Evolutionary conservation across 2,329 filamentous ascomycete species (phyloP), one percentile per base, ranked within the genome.

Genomic region (Myotisia sp.): DNA sequence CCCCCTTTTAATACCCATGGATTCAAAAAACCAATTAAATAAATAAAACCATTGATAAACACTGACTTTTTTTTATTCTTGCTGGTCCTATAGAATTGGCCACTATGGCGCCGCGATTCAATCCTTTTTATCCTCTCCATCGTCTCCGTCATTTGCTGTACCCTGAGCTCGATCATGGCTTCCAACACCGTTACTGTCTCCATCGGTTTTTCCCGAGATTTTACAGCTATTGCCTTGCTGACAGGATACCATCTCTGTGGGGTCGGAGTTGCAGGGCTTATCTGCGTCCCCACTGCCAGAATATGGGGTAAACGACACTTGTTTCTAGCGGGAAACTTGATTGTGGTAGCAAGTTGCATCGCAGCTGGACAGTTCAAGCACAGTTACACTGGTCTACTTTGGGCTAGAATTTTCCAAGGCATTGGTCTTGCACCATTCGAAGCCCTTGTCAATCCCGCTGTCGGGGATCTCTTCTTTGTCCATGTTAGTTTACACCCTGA

Each of bases 251-350:
- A 84, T 54, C 68, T 94, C 13, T 71, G 86, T 18, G 87, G 84
- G 13, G 80, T 84, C 2, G 85, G 83, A 7, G 63, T 84, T 9
- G 79, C 79, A 1, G 85, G 82, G 33, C 74, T 90, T 54, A 67
- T 94, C 43, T 86, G 86, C 56, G 85, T 94, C 2, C 82, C 87
- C 0, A 82, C 79, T 1, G 84, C 82, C 13, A 74, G 86, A 37
- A 78, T 94, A 42, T 94, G 83, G 81, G 87, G 87, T 24, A 94
- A 93, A 58, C 71, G 86, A 26, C 87, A 94, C 61, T 62, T 85
- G 10, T 94, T 92, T 54, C 59, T 94, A 17, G 47, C 92, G 2
- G 85, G 84, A 5, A 76, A 77, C 29, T 43, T 81, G 30, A 67
- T 92, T 38, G 67, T 92, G 47, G 69, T 92, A 26, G 63, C 70